Conservation (phyloP, 2,329 filamentous ascomycete genomes). For the Claviceps capensis region DNA sequence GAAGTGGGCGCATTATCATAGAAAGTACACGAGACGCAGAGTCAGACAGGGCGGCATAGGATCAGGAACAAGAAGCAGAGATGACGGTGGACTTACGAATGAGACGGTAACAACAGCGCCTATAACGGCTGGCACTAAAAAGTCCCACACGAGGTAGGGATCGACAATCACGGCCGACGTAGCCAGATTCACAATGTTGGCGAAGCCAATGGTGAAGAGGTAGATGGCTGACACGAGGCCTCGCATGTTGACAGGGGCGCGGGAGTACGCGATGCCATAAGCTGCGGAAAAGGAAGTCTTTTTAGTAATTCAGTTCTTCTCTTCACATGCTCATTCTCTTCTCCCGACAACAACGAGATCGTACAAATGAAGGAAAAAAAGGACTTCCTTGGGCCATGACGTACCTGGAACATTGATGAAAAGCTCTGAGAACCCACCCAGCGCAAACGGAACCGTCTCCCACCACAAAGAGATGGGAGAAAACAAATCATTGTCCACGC, state of each 20-base stretch:
- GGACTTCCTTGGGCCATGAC: background rate
- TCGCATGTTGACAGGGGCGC: slow-evolving; percentile 36
- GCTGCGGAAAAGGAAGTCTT: slow-evolving; percentile 13
- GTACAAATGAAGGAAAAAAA: too few species aligned
- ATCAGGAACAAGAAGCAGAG: background rate
- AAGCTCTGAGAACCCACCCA: slow-evolving; percentile 16
- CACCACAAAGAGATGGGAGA: slow-evolving; percentile 14
- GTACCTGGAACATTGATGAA: slow-evolving; percentile 15
- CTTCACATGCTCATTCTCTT: too few species aligned
- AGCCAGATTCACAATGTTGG: slow-evolving; percentile 31
- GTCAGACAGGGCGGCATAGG: background rate
- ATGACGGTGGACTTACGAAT: slow-evolving; percentile 16
- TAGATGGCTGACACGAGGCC: slow-evolving; percentile 36
- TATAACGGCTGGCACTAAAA: slow-evolving; percentile 32
- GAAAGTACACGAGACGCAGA: too few species aligned
- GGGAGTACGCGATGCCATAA: slow-evolving; percentile 37
- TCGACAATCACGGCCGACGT: slow-evolving; percentile 32
- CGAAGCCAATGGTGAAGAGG: slow-evolving; percentile 31
- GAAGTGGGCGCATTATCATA: too few species aligned
- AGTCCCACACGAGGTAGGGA: slow-evolving; percentile 35
- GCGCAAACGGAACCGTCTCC: slow-evolving; percentile 12
- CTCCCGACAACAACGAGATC: background rate
- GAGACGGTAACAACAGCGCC: slow-evolving; percentile 28
- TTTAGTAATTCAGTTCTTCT: background rate
- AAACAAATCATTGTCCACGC: slow-evolving; percentile 12